Conservation (phyloP, 441 rosid genomes). For the Dalechampia spathulata region DNA sequence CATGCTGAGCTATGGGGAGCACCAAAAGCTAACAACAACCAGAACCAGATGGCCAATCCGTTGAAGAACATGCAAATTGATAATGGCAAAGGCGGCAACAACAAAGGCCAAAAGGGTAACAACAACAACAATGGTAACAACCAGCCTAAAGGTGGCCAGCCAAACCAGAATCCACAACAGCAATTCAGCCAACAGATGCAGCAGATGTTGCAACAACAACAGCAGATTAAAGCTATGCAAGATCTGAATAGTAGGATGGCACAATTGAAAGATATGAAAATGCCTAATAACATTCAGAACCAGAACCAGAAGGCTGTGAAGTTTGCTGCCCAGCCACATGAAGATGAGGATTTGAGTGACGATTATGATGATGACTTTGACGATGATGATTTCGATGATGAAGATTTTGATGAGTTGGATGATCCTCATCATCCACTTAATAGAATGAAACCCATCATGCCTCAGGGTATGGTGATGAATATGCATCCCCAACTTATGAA, state of each 20-base stretch:
- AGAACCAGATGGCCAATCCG: slow-evolving; percentile 41
- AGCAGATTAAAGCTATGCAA: slow-evolving; percentile 54
- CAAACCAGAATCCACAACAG: slow-evolving; percentile 37
- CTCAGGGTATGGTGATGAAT: slow-evolving; percentile 39
- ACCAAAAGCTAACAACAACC: slow-evolving; percentile 35
- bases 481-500: slow-evolving; percentile 50
- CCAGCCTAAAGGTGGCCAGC: slow-evolving; percentile 19
- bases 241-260: slow-evolving; percentile 50
- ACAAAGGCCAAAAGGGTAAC: slow-evolving; percentile 36
- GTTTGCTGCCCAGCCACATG: slow-evolving; percentile 33
- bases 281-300: slow-evolving; percentile 29
- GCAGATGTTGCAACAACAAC: slow-evolving; percentile 41
- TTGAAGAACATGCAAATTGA: slow-evolving; percentile 66
- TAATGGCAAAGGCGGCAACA: slow-evolving; percentile 42
- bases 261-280: slow-evolving; percentile 48
- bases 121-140: slow-evolving; percentile 14
- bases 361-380: slow-evolving; percentile 50
- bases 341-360: slow-evolving; percentile 46
- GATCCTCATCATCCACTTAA: slow-evolving; percentile 38
- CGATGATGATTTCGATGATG: slow-evolving; percentile 28
- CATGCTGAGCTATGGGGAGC: slow-evolving; percentile 88
- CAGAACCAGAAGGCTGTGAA: slow-evolving; percentile 51
- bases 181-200: slow-evolving; percentile 13
- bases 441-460: slow-evolving; percentile 50
- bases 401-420: slow-evolving; percentile 42